Evolutionary conservation across 257 asterid genomes (phyloP).

Genomic region (Schizonepeta tenuifolia): DNA sequence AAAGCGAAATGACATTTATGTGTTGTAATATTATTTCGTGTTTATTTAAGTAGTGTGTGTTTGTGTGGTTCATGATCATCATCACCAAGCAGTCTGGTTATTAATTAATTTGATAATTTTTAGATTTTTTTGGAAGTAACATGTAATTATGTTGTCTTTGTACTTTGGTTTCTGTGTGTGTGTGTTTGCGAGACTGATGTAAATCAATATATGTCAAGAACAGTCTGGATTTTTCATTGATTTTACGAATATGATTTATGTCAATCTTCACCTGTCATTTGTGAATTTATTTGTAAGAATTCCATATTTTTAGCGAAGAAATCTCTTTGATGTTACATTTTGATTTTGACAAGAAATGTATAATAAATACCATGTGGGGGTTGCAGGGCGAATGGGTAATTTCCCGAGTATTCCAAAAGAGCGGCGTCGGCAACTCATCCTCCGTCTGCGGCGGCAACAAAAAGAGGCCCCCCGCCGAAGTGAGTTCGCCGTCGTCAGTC

Average conservation of each 20-base stretch:
- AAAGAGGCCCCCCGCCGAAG: constrained; percentile 45
- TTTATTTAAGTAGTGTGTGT: background rate
- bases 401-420: constrained; percentile 80
- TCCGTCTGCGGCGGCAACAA: constrained; percentile 47
- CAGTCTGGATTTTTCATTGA: constrained; percentile 10
- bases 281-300: no score
- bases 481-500: constrained; percentile 72
- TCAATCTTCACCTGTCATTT: background rate
- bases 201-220: background rate
- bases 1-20: constrained; percentile 33
- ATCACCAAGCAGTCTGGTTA: no score
- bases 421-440: constrained; percentile 38
- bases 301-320: no score
- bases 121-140: no score
- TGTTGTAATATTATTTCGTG: background rate
- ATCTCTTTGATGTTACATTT: no score
- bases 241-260: background rate
- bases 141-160: no score
- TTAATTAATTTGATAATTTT: no score
- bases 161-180: no score
- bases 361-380: no score
- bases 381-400: constrained; percentile 94
- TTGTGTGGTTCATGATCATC: no score
- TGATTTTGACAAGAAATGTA: no score
- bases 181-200: background rate